A percentile compares a stretch with the other conserved stretches of the same genome.
Evolutionary conservation across 495 filamentous ascomycete species (phyloP).

Genomic region (Chlorociboria aeruginascens): DNA sequence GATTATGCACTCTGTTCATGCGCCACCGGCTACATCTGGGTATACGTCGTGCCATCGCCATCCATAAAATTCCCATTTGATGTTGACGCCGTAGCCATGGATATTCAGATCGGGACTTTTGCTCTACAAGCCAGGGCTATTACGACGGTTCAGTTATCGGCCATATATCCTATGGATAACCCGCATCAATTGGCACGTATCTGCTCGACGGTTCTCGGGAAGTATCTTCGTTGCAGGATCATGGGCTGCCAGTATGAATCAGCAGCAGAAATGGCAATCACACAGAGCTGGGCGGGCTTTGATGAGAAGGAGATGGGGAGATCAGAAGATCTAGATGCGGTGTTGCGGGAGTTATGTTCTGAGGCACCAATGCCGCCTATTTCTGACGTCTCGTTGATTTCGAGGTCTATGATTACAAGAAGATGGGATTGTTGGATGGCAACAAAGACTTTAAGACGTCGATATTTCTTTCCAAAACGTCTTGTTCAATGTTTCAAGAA

Average conservation of each 20-base stretch:
- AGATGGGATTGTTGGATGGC: constrained; percentile 14
- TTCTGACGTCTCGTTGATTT: constrained; percentile 14
- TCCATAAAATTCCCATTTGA: neutral
- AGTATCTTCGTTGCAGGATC: constrained; percentile 11
- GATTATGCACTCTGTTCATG: constrained; percentile 12
- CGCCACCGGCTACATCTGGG: constrained; percentile 17
- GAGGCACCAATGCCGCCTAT: constrained; percentile 15
- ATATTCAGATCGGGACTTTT: constrained; percentile 15
- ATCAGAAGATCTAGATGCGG: constrained; percentile 1
- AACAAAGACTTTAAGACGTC: constrained; percentile 2
- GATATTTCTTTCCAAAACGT: constrained; percentile 11
- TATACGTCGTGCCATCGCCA: neutral
- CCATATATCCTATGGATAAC: neutral
- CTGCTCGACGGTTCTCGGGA: constrained; percentile 14
- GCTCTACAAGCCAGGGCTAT: constrained; percentile 13
- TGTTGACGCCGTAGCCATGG: neutral
- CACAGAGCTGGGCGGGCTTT: constrained; percentile 3
- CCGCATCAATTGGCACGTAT: neutral
- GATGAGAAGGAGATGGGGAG: neutral
- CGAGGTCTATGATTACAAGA: constrained; percentile 13
- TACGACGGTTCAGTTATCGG: constrained; percentile 7
- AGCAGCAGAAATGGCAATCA: constrained; percentile 10
- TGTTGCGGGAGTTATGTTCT: constrained; percentile 9
- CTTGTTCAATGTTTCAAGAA: constrained; percentile 6
- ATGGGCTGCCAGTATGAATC: constrained; percentile 15